phyloP scores from a whole-genome alignment of 768 basidiomycete species.

The Pleurotus cornucopiae region DNA sequence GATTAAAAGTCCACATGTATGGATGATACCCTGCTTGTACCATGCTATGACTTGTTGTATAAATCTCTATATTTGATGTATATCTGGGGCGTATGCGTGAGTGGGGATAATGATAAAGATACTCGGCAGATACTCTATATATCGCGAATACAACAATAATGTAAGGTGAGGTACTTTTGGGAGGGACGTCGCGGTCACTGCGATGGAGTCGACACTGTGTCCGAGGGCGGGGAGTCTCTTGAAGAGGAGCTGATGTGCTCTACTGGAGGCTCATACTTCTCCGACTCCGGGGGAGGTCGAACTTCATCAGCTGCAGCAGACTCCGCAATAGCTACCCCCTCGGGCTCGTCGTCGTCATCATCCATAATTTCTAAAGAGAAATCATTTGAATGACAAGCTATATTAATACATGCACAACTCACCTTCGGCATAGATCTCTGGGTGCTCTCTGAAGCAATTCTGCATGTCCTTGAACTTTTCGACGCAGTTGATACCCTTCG shows the following conservation, averaged over 20 bases:
- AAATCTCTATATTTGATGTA: conserved; percentile 2
- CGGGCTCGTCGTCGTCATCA: conserved; percentile 56
- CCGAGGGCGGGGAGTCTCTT: background rate
- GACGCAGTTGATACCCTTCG: conserved; percentile 96
- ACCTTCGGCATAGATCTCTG: conserved; percentile 96
- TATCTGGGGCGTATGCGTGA: background rate
- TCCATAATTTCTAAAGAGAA: conserved; percentile 55
- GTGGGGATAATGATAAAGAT: conserved; percentile 9
- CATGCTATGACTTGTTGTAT: conserved; percentile 17
- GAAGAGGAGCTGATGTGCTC: background rate
- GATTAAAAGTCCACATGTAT: conserved; percentile 17
- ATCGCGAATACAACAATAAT: no score
- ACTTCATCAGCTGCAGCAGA: conserved; percentile 11
- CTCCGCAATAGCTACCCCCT: conserved; percentile 6
- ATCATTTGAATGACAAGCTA: background rate
- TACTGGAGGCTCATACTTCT: conserved; percentile 2
- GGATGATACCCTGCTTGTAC: conserved; percentile 3
- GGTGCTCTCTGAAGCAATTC: conserved; percentile 93
- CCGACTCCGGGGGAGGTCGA: conserved; percentile 4
- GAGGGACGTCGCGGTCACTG: background rate
- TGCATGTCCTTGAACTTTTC: conserved; percentile 99
- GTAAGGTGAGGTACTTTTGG: conserved; percentile 2
- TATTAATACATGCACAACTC: conserved; percentile 21
- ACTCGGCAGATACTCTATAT: background rate
- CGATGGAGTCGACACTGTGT: background rate